These are phyloP conservation scores for Lachnellula occidentalis DNA, from an alignment of 2,329 filamentous ascomycete genomes.

Conservation along the genomic window DNA sequence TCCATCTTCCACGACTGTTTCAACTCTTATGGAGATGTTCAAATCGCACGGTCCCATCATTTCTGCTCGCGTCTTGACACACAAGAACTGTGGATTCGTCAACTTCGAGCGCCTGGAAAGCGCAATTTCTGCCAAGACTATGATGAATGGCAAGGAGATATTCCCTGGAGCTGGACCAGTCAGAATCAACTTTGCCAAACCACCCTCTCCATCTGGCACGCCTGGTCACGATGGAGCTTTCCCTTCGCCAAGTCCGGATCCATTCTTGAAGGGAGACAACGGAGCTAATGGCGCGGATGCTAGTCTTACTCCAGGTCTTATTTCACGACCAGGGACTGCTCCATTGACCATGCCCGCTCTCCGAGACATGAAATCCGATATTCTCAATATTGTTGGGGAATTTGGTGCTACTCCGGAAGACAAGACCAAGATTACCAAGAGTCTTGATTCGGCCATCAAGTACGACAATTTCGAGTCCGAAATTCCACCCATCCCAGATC, in stretches of 20 bases:
- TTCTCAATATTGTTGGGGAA: slow-evolving; percentile 78
- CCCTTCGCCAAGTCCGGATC: slow-evolving; percentile 86
- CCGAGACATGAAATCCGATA: slow-evolving; percentile 73
- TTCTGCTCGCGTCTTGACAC: slow-evolving; percentile 87
- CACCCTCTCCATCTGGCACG: slow-evolving; percentile 82
- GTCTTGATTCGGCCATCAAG: slow-evolving; percentile 70
- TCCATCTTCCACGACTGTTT: slow-evolving; percentile 92
- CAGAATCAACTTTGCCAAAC: slow-evolving; percentile 95
- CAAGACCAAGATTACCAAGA: slow-evolving; percentile 61
- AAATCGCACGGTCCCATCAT: slow-evolving; percentile 86
- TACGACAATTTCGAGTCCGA: slow-evolving; percentile 71
- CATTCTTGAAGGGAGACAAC: slow-evolving; percentile 56
- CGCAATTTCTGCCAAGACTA: slow-evolving; percentile 79
- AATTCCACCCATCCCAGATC: slow-evolving; percentile 83
- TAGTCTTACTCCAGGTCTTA: slow-evolving; percentile 34
- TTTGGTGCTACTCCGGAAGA: slow-evolving; percentile 84
- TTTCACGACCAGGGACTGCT: slow-evolving; percentile 38
- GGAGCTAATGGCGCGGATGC: slow-evolving; percentile 34
- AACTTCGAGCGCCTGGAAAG: slow-evolving; percentile 93
- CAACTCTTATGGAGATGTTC: slow-evolving; percentile 92
- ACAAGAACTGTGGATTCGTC: slow-evolving; percentile 99
- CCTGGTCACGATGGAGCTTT: slow-evolving; percentile 84
- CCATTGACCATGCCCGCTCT: slow-evolving; percentile 67
- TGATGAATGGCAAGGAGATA: slow-evolving; percentile 94
- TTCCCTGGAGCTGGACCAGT: slow-evolving; percentile 95